A percentile compares a stretch with the other conserved stretches of the same genome.
Evolutionary conservation across 495 filamentous ascomycete species (phyloP).

Genomic region (Aspergillus panamensis): DNA sequence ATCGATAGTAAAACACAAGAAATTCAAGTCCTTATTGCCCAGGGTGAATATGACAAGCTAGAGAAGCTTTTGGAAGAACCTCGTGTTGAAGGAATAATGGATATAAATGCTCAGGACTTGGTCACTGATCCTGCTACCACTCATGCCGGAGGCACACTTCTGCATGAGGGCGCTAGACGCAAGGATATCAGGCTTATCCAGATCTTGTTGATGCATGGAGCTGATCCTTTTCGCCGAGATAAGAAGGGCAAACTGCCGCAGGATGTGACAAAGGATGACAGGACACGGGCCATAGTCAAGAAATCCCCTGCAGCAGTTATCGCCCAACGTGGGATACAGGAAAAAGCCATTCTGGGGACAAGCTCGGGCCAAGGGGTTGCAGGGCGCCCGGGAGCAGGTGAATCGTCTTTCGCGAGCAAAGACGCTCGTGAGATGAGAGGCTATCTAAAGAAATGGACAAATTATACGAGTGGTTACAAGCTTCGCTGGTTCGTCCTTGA

Average conservation of each 20-base stretch:
- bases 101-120: conserved; percentile 86
- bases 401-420: conserved; percentile 66
- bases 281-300: conserved; percentile 80
- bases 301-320: conserved; percentile 91
- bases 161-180: conserved; percentile 89
- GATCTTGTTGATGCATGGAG: conserved; percentile 85
- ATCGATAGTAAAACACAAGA: conserved; percentile 80
- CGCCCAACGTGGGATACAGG: conserved; percentile 92
- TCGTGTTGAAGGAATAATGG: conserved; percentile 75
- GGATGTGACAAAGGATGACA: conserved; percentile 95
- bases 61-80: conserved; percentile 79
- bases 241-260: conserved; percentile 93
- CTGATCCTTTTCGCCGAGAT: conserved; percentile 95
- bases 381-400: conserved; percentile 50
- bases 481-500: conserved; percentile 97
- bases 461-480: conserved; percentile 95
- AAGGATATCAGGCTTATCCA: conserved; percentile 83
- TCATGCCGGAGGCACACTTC: conserved; percentile 76
- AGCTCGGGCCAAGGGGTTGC: conserved; percentile 57
- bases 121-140: conserved; percentile 73
- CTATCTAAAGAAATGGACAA: conserved; percentile 98
- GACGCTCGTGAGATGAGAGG: conserved; percentile 96
- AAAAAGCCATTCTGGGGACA: conserved; percentile 88
- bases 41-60: conserved; percentile 69
- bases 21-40: conserved; percentile 70